Evolutionary conservation across 129 eudicot genomes (phyloP).

Genomic region (Lactuca saligna): DNA sequence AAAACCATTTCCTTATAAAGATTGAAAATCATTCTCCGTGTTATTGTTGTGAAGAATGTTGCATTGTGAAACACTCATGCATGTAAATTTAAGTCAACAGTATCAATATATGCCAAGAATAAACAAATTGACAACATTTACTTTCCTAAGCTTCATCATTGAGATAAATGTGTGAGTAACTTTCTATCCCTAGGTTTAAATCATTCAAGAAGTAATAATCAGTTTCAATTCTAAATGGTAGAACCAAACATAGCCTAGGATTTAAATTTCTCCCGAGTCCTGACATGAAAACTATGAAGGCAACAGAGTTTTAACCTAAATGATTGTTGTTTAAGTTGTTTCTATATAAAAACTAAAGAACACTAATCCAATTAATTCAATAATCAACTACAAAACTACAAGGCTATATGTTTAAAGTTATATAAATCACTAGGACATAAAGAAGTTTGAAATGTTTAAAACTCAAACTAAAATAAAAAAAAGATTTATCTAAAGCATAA

Average conservation of each 20-base stretch:
- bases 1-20: conserved; percentile 37
- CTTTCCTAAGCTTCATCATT: not conserved
- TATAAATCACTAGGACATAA: not conserved
- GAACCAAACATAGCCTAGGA: conserved; percentile 13
- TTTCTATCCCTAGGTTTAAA: not conserved
- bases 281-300: conserved; percentile 13
- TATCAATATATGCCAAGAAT: conserved; percentile 9
- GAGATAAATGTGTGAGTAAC: too few relatives aligned
- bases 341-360: conserved; percentile 2
- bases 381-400: conserved; percentile 21
- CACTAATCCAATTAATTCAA: not conserved
- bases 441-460: not conserved
- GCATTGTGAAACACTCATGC: conserved; percentile 36
- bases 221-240: not conserved
- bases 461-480: too few relatives aligned
- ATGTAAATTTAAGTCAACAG: not conserved
- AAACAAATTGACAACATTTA: conserved; percentile 9
- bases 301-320: conserved; percentile 7
- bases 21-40: conserved; percentile 33
- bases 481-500: too few relatives aligned
- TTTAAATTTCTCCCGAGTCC: not conserved
- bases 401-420: conserved; percentile 1
- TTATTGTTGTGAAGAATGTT: conserved; percentile 38
- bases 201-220: not conserved
- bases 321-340: not conserved